These are phyloP conservation scores for Calonectria henricotiae DNA, from an alignment of 2,329 filamentous ascomycete genomes.

Conservation along the genomic window DNA sequence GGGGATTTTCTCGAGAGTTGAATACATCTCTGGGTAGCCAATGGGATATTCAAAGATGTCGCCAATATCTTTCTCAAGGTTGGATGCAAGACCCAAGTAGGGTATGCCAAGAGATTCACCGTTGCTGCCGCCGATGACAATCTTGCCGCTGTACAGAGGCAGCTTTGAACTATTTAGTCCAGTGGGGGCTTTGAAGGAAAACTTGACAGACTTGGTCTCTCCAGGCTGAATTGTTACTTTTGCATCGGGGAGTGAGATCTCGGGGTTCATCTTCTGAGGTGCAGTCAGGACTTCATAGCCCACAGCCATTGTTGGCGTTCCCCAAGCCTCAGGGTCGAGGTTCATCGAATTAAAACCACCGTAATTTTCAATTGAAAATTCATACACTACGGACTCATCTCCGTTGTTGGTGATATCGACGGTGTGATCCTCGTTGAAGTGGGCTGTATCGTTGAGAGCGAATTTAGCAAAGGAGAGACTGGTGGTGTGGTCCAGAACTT, in stretches of 20 bases:
- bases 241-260: background rate
- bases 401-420: background rate
- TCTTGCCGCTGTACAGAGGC: constrained; percentile 1
- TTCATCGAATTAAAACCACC: constrained; percentile 2
- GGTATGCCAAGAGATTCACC: constrained; percentile 4
- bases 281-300: background rate
- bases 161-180: background rate
- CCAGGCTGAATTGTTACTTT: background rate
- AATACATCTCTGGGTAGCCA: background rate
- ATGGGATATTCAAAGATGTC: background rate
- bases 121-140: background rate
- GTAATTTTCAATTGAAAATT: background rate
- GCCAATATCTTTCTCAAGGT: background rate
- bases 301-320: background rate
- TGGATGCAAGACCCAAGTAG: background rate
- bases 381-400: background rate
- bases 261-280: constrained; percentile 2
- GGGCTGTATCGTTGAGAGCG: background rate
- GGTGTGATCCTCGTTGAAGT: background rate
- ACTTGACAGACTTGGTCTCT: background rate
- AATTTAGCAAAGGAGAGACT: constrained; percentile 4
- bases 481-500: background rate
- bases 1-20: background rate
- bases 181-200: background rate
- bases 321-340: background rate